These are phyloP conservation scores for Fragaria nilgerrensis DNA, from an alignment of 306 rosid genomes.

Conservation along the genomic window DNA sequence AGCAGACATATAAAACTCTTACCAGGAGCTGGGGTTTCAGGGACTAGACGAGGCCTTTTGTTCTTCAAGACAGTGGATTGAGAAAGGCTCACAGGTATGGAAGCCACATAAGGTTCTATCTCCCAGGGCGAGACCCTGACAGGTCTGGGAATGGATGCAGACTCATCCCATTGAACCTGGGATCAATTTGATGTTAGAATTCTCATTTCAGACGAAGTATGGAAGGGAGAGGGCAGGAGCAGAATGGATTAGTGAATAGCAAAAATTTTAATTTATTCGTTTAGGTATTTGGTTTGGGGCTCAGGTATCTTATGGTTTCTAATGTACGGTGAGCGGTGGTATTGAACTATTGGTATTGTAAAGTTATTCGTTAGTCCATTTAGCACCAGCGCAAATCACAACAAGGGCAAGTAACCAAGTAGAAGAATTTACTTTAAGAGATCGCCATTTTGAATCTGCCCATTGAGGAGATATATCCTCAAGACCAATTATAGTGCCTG, in stretches of 20 bases:
- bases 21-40: slow-evolving; percentile 59
- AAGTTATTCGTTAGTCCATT: background rate
- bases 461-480: slow-evolving; percentile 81
- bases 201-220: background rate
- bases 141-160: slow-evolving; percentile 72
- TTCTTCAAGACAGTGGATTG: slow-evolving; percentile 53
- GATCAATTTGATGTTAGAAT: slow-evolving; percentile 5
- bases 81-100: slow-evolving; percentile 40
- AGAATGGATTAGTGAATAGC: background rate
- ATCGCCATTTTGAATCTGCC: slow-evolving; percentile 77
- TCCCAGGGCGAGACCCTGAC: slow-evolving; percentile 96
- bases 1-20: slow-evolving; percentile 21
- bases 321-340: background rate
- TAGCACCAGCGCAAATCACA: background rate
- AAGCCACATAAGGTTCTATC: slow-evolving; percentile 70
- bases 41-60: slow-evolving; percentile 73
- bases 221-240: background rate
- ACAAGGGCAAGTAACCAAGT: background rate
- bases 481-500: slow-evolving; percentile 80
- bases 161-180: slow-evolving; percentile 99
- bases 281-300: background rate
- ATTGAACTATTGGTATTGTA: background rate
- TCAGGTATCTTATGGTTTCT: background rate
- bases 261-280: background rate
- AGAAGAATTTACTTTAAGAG: slow-evolving; percentile 60